phyloP scores from a whole-genome alignment of 352 stramenopile genomes.

The Globisporangium paddicum region DNA sequence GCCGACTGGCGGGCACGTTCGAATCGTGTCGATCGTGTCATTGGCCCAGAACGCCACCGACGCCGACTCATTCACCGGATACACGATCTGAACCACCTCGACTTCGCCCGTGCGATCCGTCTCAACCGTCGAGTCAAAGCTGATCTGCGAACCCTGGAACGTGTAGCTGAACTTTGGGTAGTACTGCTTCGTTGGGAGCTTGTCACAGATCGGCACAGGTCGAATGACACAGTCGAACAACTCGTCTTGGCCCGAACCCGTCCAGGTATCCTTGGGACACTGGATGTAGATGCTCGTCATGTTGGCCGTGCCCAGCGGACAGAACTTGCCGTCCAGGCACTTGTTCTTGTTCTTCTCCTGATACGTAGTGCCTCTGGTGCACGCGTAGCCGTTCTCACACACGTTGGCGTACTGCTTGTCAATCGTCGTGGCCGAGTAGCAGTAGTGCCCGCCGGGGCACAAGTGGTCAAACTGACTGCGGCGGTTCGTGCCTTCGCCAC shows the following conservation, averaged over 20 bases:
- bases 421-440: conserved; percentile 76
- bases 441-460: conserved; percentile 92
- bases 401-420: conserved; percentile 80
- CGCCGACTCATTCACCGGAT: conserved; percentile 90
- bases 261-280: conserved; percentile 92
- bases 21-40: conserved; percentile 92
- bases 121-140: conserved; percentile 76
- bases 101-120: conserved; percentile 77
- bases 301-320: conserved; percentile 85
- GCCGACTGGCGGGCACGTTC: conserved; percentile 68
- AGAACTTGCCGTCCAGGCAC: conserved; percentile 93
- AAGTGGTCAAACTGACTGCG: conserved; percentile 90
- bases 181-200: conserved; percentile 72
- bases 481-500: conserved; percentile 90
- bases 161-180: conserved; percentile 73
- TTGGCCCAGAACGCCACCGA: conserved; percentile 89
- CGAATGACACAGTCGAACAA: conserved; percentile 89
- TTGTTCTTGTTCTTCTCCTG: conserved; percentile 90
- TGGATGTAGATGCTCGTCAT: conserved; percentile 76
- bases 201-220: conserved; percentile 93
- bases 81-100: conserved; percentile 85
- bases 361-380: conserved; percentile 82
- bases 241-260: conserved; percentile 62
- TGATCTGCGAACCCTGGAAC: conserved; percentile 44
- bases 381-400: conserved; percentile 89